A percentile compares a stretch with the other conserved stretches of the same genome.
phyloP scores from a whole-genome alignment of 495 filamentous ascomycete species.

The Penicillium dipodomyicola region DNA sequence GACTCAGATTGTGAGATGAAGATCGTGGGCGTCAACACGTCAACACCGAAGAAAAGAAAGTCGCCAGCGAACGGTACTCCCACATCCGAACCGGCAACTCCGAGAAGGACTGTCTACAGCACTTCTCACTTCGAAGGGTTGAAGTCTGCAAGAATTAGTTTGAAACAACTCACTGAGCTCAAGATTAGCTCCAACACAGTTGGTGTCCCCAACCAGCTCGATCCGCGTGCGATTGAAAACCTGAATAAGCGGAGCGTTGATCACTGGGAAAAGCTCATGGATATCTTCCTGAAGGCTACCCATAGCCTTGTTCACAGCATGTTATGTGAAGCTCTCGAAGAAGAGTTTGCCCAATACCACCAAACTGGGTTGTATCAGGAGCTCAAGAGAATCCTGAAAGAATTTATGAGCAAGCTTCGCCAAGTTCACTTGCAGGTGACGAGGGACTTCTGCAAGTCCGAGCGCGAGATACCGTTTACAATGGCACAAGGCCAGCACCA shows the following conservation, averaged over 20 bases:
- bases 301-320: conserved; percentile 30
- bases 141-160: conserved; percentile 22
- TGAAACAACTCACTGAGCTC: conserved; percentile 33
- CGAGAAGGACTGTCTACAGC: background rate
- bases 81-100: background rate
- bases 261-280: conserved; percentile 39
- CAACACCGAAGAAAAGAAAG: conserved; percentile 23
- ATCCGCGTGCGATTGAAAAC: conserved; percentile 42
- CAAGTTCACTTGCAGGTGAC: conserved; percentile 25
- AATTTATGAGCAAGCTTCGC: conserved; percentile 27
- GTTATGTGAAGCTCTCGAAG: conserved; percentile 30
- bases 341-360: conserved; percentile 35
- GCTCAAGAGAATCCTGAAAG: conserved; percentile 12
- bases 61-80: background rate
- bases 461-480: conserved; percentile 37
- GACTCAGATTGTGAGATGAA: conserved; percentile 35
- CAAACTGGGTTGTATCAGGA: conserved; percentile 36
- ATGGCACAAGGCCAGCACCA: conserved; percentile 30
- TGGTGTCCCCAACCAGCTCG: conserved; percentile 39
- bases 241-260: conserved; percentile 39
- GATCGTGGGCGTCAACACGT: background rate
- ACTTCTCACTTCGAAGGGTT: background rate
- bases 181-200: conserved; percentile 38
- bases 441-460: conserved; percentile 26
- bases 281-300: conserved; percentile 30